phyloP scores from a whole-genome alignment of 2,329 filamentous ascomycete genomes.

The Aspergillus sp. region DNA sequence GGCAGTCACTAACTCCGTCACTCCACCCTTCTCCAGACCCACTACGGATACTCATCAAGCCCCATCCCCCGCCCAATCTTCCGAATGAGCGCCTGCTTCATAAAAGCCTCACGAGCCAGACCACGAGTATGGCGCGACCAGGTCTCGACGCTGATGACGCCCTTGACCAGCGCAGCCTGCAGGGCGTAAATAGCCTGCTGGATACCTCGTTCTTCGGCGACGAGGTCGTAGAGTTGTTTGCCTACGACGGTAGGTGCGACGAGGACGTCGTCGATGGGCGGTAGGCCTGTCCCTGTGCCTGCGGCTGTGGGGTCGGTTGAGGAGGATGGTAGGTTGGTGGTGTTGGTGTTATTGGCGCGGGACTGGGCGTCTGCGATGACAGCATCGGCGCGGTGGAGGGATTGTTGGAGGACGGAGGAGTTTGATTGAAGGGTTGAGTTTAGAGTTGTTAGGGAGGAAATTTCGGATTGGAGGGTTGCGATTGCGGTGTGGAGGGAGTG shows the following conservation, averaged over 20 bases:
- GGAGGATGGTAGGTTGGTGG: conserved; percentile 25
- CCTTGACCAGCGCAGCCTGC: conserved; percentile 50
- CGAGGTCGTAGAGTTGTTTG: conserved; percentile 86
- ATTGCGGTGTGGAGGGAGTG: conserved; percentile 74
- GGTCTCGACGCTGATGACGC: conserved; percentile 50
- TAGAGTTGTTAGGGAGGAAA: conserved; percentile 71
- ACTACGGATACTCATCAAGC: conserved; percentile 31
- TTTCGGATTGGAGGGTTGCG: conserved; percentile 72
- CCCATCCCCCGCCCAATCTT: conserved; percentile 54
- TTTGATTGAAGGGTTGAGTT: conserved; percentile 75
- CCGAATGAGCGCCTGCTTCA: conserved; percentile 50
- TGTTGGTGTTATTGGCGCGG: conserved; percentile 45
- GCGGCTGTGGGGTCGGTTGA: conserved; percentile 38
- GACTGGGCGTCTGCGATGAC: conserved; percentile 74
- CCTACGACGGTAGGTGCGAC: conserved; percentile 93
- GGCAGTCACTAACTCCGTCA: too few relatives aligned
- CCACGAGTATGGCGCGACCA: conserved; percentile 54
- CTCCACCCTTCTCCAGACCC: too few relatives aligned
- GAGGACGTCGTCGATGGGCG: conserved; percentile 84
- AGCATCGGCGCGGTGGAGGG: conserved; percentile 76
- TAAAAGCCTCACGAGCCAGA: conserved; percentile 53
- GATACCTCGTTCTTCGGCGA: conserved; percentile 85
- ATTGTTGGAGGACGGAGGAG: conserved; percentile 75
- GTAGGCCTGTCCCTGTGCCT: conserved; percentile 51
- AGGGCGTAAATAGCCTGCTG: conserved; percentile 80